phyloP scores from a whole-genome alignment of 169 alveolate genomes.

The Plasmodium yoelii region DNA sequence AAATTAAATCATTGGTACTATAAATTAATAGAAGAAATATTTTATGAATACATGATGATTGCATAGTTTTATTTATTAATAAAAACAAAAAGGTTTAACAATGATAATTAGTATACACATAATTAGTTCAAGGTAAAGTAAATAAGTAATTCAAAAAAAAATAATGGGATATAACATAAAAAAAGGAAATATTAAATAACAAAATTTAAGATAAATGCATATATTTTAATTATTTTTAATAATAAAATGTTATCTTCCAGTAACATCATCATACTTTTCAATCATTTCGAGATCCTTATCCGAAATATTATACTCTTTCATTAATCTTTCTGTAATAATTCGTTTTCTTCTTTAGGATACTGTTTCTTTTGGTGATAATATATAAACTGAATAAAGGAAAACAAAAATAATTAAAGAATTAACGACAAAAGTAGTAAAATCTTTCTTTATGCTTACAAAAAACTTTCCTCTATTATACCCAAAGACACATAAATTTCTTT shows the following conservation, averaged over 20 bases:
- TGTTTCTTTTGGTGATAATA: conserved; percentile 74
- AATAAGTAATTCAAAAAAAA: neutral
- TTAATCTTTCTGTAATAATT: conserved; percentile 66
- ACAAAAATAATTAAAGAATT: conserved; percentile 68
- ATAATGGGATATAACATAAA: neutral
- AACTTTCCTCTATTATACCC: conserved; percentile 73
- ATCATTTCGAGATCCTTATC: conserved; percentile 72
- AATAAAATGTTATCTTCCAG: conserved; percentile 37
- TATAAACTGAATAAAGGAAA: conserved; percentile 62
- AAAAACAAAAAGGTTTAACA: no score
- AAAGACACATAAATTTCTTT: conserved; percentile 70
- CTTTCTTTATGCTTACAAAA: conserved; percentile 73
- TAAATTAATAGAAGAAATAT: no score
- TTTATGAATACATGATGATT: no score
- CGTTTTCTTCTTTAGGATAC: conserved; percentile 68
- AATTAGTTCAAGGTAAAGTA: no score
- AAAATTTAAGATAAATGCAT: neutral
- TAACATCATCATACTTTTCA: conserved; percentile 46
- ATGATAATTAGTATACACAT: no score
- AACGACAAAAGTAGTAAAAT: conserved; percentile 71
- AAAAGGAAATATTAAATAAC: neutral
- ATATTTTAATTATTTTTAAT: neutral
- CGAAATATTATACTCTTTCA: conserved; percentile 71
- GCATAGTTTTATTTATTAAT: no score
- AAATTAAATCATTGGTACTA: no score